Percentiles rank a stretch among this genome's conserved stretches.
Evolutionary conservation across 2,329 filamentous ascomycete species (phyloP).

Genomic region (Paraconiothyrium brasiliense): DNA sequence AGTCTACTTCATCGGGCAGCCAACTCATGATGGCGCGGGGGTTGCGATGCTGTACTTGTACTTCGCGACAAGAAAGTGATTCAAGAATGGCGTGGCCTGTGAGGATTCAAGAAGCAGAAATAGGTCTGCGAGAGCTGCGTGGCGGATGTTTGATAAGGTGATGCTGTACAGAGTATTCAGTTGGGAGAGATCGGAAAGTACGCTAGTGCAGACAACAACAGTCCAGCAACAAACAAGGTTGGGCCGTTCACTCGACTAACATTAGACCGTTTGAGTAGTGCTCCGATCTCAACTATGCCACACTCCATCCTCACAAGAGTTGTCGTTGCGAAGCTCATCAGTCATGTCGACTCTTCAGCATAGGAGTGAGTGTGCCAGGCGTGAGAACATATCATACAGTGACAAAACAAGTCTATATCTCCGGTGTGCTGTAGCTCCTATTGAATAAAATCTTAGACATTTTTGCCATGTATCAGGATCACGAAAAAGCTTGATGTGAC

Average conservation of each 20-base stretch:
- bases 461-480: not conserved
- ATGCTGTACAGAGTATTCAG: not conserved
- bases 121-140: not conserved
- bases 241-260: not conserved
- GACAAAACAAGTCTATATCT: not conserved
- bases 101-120: not conserved
- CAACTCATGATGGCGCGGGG: not conserved
- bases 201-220: not conserved
- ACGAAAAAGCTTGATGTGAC: not conserved
- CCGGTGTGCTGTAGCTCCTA: not conserved
- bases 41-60: not conserved
- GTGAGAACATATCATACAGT: not conserved
- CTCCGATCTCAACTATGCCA: not conserved
- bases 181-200: not conserved
- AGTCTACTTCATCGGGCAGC: not conserved
- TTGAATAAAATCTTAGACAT: not conserved
- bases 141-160: not conserved
- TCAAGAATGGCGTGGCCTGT: not conserved
- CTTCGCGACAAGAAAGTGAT: not conserved
- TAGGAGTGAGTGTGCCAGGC: not conserved
- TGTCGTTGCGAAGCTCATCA: not conserved
- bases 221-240: not conserved
- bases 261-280: not conserved
- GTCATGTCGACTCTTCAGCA: too few species aligned
- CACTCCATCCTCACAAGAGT: not conserved